Percentiles rank a stretch among this genome's conserved stretches.
Evolutionary conservation across 805 yeast genomes (phyloP).

Genomic region (Zygotorulaspora sp.): DNA sequence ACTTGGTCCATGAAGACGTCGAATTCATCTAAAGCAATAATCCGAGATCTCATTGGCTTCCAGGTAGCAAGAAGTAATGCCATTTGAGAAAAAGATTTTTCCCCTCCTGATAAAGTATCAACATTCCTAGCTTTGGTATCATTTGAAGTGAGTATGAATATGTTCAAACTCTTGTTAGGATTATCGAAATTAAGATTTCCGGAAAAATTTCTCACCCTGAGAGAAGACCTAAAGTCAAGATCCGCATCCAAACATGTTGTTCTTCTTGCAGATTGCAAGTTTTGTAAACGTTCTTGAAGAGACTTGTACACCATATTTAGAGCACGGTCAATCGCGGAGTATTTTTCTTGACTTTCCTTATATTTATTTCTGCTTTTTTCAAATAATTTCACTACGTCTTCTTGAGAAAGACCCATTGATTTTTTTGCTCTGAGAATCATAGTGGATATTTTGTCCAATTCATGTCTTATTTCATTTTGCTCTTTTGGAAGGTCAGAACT

Average conservation of each 20-base stretch:
- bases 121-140: constrained; percentile 61
- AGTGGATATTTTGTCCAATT: constrained; percentile 43
- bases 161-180: constrained; percentile 44
- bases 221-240: constrained; percentile 52
- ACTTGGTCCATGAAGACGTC: constrained; percentile 98
- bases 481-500: constrained; percentile 40
- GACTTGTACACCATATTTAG: constrained; percentile 36
- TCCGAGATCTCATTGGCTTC: constrained; percentile 83
- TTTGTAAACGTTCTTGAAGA: constrained; percentile 40
- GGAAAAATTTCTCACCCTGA: constrained; percentile 63
- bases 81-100: constrained; percentile 88
- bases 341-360: constrained; percentile 41
- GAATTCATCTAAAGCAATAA: constrained; percentile 91
- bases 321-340: constrained; percentile 35
- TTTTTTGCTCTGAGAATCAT: constrained; percentile 51
- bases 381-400: constrained; percentile 49
- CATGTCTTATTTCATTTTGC: constrained; percentile 45
- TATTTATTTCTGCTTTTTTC: constrained; percentile 41
- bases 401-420: constrained; percentile 50
- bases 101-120: constrained; percentile 92
- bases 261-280: constrained; percentile 40
- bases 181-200: constrained; percentile 69
- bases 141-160: constrained; percentile 58
- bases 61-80: constrained; percentile 85
- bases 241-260: constrained; percentile 47